Evolutionary conservation across 1,284 basidiomycete genomes (phyloP), one percentile per base, ranked within the genome.

Genomic region (Phellinidium pouzarii): DNA sequence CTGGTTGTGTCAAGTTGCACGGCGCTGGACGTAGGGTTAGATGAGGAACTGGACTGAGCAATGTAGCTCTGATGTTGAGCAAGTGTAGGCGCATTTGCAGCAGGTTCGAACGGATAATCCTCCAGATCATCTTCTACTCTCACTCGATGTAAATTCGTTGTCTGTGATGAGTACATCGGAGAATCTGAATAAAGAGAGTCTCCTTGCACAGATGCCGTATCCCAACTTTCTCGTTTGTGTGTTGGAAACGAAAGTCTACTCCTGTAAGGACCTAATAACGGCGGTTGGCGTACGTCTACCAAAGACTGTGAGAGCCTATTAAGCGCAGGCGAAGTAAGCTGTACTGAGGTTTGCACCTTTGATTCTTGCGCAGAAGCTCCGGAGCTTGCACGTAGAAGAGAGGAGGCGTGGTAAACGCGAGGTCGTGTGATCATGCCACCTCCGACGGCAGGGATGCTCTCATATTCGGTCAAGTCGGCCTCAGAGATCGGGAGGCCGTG

Each of bases 401-500:
- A 56, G 22, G 54, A 78, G 0, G 76, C 72, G 61, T 84, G 82
- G 53, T 76, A 77, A 4, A 84, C 72, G 7, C 82, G 69, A 0
- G 82, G 83, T 0, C 82, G 73, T 2, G 79, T 79, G 54, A 84
- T 73, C 0, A 73, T 71, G 0, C 83, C 82, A 3, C 83, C 83
- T 17, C 84, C 82, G 2, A 86, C 80, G 2, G 84, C 82, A 0
- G 82, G 80, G 4, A 75, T 66, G 9, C 69, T 69, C 57, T 71
- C 73, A 59, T 69, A 71, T 56, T 72, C 71, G 25, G 59, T 52
- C 4, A 50, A 31, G 19, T 62, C 66, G 4, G 61, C 59, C 25
- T 61, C 59, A 4, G 68, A 66, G 20, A 63, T 61, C 5, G 65
- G 65, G 20, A 62, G 57, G 17, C 68, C 65, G 58, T 34, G 31